Percentiles rank a stretch among this genome's conserved stretches.
Conservation (phyloP, 495 filamentous ascomycete genomes). For the Chaetomidium leptoderma region DNA sequence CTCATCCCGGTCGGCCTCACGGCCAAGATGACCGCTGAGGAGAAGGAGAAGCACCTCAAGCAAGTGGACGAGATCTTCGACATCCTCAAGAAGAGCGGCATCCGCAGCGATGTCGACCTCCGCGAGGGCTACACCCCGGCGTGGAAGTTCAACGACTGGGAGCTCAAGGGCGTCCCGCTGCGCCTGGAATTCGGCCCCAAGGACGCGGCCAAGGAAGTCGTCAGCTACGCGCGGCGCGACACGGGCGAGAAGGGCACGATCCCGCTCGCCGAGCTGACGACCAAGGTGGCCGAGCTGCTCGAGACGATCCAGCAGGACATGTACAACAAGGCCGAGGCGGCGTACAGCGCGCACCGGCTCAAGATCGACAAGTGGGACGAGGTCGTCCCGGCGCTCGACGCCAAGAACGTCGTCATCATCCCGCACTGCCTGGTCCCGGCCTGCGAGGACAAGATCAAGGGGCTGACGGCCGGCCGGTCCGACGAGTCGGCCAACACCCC, state of each 20-base stretch:
- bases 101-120: slow-evolving; percentile 69
- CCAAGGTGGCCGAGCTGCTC: slow-evolving; percentile 69
- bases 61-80: slow-evolving; percentile 63
- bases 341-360: slow-evolving; percentile 74
- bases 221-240: slow-evolving; percentile 83
- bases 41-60: slow-evolving; percentile 64
- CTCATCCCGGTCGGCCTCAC: slow-evolving; percentile 93
- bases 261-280: slow-evolving; percentile 63
- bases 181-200: slow-evolving; percentile 94
- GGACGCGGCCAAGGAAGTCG: slow-evolving; percentile 75
- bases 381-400: slow-evolving; percentile 79
- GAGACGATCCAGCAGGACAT: slow-evolving; percentile 85
- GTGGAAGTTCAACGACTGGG: slow-evolving; percentile 98
- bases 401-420: slow-evolving; percentile 86
- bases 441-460: slow-evolving; percentile 94
- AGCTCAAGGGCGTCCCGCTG: slow-evolving; percentile 87
- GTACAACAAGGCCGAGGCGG: slow-evolving; percentile 72
- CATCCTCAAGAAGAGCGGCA: slow-evolving; percentile 58
- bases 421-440: slow-evolving; percentile 74
- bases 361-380: slow-evolving; percentile 82
- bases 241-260: slow-evolving; percentile 75
- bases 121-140: slow-evolving; percentile 87
- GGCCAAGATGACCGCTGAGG: slow-evolving; percentile 74
- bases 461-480: slow-evolving; percentile 67
- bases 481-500: slow-evolving; percentile 57